Evolutionary conservation across 768 basidiomycete species (phyloP).

Genomic region (Tylopilus felleus): DNA sequence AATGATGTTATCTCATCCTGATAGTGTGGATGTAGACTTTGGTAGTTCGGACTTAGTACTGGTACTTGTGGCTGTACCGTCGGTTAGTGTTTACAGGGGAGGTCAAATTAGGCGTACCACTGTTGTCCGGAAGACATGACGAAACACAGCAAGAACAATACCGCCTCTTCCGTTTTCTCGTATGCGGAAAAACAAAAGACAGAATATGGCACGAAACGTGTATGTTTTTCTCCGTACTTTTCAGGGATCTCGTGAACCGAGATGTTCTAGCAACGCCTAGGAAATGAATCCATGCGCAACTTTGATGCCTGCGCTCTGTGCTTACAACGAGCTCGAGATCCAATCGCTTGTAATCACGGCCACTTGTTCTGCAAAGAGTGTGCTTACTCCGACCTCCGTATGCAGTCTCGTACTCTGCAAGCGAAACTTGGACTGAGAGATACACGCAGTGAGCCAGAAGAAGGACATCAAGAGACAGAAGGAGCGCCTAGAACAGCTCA

Average conservation of each 20-base stretch:
- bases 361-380: slow-evolving; percentile 98
- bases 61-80: slow-evolving; percentile 4
- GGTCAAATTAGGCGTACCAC: background rate
- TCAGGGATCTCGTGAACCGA: slow-evolving; percentile 1
- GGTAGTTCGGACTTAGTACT: too few relatives aligned
- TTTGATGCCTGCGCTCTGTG: slow-evolving; percentile 93
- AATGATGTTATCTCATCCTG: slow-evolving; percentile 26
- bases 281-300: slow-evolving; percentile 88
- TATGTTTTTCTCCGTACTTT: slow-evolving; percentile 31
- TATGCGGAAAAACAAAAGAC: slow-evolving; percentile 83
- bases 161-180: slow-evolving; percentile 84
- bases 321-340: slow-evolving; percentile 77
- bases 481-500: slow-evolving; percentile 66
- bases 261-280: slow-evolving; percentile 38
- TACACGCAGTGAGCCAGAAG: slow-evolving; percentile 74
- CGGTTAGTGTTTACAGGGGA: background rate
- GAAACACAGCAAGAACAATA: slow-evolving; percentile 89
- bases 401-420: slow-evolving; percentile 24
- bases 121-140: slow-evolving; percentile 50
- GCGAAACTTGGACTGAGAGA: slow-evolving; percentile 9
- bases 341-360: slow-evolving; percentile 78
- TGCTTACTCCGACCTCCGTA: slow-evolving; percentile 79
- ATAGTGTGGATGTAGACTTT: background rate
- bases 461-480: slow-evolving; percentile 93
- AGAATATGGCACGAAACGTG: slow-evolving; percentile 78